Base-by-base conservation (phyloP, 139 green algal genomes). In the Closterium sp. region DNA sequence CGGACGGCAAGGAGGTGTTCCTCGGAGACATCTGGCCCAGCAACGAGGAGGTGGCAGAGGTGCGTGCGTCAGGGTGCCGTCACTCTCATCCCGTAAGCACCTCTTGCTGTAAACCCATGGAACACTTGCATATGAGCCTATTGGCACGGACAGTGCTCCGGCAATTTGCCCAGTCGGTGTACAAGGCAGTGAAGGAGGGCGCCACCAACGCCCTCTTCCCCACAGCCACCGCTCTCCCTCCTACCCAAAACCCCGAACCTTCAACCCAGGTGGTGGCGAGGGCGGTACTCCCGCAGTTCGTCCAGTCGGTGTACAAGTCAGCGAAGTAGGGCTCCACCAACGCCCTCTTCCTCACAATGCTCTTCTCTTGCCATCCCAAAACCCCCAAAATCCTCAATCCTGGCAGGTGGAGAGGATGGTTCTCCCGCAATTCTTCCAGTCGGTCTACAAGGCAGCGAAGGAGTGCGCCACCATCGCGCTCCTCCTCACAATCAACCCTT, bases 11-110 rank as follows among this genome's bases (percentile, higher is more conserved):
- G 4, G n/a, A 28, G 25, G 91, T 94, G 8, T 94, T 90, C 30
- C 88, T 94, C 33, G 30, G 88, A 31, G 91, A 94, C 88, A 94
- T 94, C 30, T 94, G 91, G 91, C 91, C 91, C 30, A 43, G 30
- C 28, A 92, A 23, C 84, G 33, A 90, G 30, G 87, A 92, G 34
- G 33, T 93, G 30, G 90, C 90, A 30, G 35, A 93, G 90, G 89
- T 91, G 33, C 30, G 89, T 23, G 8, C 84, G 66, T 84, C 66
- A 23, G 23, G 23, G 66, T n/a, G 23, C 23, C 23, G 23, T n/a
- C 66, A 23, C 19, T n/a, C 19, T 84, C 66, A 84, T 23, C 19
- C 23, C 66, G 19, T 19, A n/a, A n/a, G 66, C 23, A n/a, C 21
- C 19, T 23, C 23, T 84, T 84, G 66, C 23, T 84, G 19, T n/a